Conservation (phyloP, 495 filamentous ascomycete species). For the Tuber calosporum region DNA sequence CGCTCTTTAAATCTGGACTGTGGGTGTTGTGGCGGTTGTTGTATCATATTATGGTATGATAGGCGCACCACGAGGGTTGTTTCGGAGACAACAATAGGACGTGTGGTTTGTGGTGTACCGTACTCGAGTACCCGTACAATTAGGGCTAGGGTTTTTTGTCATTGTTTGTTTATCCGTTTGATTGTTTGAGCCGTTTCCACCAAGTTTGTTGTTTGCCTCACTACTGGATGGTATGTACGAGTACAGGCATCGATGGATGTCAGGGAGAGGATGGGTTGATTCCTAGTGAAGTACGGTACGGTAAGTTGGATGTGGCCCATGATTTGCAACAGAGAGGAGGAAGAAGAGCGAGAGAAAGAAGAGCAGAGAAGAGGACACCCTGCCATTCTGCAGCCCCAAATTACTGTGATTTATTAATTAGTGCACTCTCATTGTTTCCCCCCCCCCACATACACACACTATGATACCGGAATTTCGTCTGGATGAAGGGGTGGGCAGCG, state of each 20-base stretch:
- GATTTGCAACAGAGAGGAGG: not conserved
- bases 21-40: not conserved
- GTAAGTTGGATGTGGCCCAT: not conserved
- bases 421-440: not conserved
- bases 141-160: not conserved
- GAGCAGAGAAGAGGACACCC: not conserved
- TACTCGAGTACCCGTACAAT: too few relatives aligned
- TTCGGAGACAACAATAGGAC: not conserved
- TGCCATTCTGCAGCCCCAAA: not conserved
- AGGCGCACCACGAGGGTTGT: not conserved
- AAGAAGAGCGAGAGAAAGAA: not conserved
- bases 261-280: not conserved
- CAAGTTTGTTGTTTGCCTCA: not conserved
- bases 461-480: not conserved
- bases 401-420: not conserved
- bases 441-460: too few relatives aligned
- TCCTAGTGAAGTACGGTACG: not conserved
- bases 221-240: not conserved
- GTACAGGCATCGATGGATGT: not conserved
- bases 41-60: not conserved
- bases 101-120: not conserved
- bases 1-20: not conserved
- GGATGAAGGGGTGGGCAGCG: not conserved
- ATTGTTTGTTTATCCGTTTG: not conserved
- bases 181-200: not conserved